Conservation (phyloP, 2,329 filamentous ascomycete species). For the Furcasterigmium sp. region DNA sequence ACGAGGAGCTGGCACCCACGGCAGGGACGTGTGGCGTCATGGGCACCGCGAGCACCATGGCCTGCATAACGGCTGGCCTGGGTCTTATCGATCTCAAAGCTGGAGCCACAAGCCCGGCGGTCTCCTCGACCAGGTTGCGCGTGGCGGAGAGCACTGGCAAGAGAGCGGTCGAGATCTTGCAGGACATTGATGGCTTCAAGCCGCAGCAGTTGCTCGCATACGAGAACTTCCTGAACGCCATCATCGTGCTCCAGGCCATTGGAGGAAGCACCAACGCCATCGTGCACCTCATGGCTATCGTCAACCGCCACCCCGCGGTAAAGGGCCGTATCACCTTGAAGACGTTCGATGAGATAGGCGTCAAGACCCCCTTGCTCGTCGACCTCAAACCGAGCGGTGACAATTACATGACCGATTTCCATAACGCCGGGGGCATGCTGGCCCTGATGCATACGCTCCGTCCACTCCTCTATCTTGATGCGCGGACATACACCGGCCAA, state of each 20-base stretch:
- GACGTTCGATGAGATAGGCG: constrained; percentile 72
- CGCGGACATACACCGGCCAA: constrained; percentile 77
- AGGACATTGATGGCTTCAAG: constrained; percentile 58
- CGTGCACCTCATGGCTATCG: constrained; percentile 81
- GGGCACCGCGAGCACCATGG: constrained; percentile 91
- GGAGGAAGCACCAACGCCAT: constrained; percentile 87
- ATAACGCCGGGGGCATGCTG: constrained; percentile 80
- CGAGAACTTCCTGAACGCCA: constrained; percentile 75
- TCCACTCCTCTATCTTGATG: constrained; percentile 70
- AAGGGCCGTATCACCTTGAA: constrained; percentile 61
- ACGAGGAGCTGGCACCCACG: constrained; percentile 69
- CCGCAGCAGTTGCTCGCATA: constrained; percentile 68
- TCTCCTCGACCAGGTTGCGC: constrained; percentile 71
- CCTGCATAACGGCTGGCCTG: constrained; percentile 74
- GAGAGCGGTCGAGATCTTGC: constrained; percentile 61
- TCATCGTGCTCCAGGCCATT: constrained; percentile 80
- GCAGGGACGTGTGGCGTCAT: constrained; percentile 83
- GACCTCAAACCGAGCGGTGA: constrained; percentile 80
- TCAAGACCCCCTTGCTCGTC: constrained; percentile 74
- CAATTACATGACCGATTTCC: constrained; percentile 87
- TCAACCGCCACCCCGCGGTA: constrained; percentile 65
- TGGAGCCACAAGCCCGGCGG: constrained; percentile 73
- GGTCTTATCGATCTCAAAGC: constrained; percentile 72
- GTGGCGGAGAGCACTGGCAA: constrained; percentile 71
- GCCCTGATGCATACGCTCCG: constrained; percentile 75